Evolutionary conservation across 768 basidiomycete genomes (phyloP), one percentile per base, ranked within the genome.

Genomic region (Wakefieldia striispora): DNA sequence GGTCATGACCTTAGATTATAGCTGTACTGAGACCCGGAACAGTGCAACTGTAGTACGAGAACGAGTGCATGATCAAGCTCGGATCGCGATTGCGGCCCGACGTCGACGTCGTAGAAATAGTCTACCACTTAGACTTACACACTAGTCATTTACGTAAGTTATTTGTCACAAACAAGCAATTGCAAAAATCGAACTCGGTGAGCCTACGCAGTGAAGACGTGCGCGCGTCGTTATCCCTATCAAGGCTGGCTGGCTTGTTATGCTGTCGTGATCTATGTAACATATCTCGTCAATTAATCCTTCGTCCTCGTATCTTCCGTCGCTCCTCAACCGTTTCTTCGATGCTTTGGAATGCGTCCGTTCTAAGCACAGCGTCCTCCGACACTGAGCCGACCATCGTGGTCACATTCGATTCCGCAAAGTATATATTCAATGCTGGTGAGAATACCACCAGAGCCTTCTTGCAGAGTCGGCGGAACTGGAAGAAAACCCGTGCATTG

Each of bases 381-480:
- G 95, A 97, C 70, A 89, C 93, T 1, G 84, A 91, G 55, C 86
- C 93, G 0, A 79, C 86, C 9, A 70, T 97, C 21, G 70, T 88
- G 51, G 68, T 95, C 56, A 75, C 78, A 1, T 94, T 93, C 64
- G 86, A 89, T 56, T 74, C 77, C 45, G 84, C 80, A 12, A 88
- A 91, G 58, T 97, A 94, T 58, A 75, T 95, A 34, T 92, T 97
- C 76, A 94, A 94, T 67, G 82, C 76, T 17, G 86, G 90, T 8
- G 93, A 97, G 67, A 87, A 86, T 50, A 83, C 86, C 2, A 84
- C 82, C 37, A 74, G 95, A 31, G 71, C 86, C 1, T 88, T 87
- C 62, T 68, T 84, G 14, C 86, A 93, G 69, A 81, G 81, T 50
- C 73, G 71, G 54, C 71, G 77, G 39, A 81, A 80, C 42, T 80